Conservation (phyloP, 768 basidiomycete species). For the Mycena latifolia region DNA sequence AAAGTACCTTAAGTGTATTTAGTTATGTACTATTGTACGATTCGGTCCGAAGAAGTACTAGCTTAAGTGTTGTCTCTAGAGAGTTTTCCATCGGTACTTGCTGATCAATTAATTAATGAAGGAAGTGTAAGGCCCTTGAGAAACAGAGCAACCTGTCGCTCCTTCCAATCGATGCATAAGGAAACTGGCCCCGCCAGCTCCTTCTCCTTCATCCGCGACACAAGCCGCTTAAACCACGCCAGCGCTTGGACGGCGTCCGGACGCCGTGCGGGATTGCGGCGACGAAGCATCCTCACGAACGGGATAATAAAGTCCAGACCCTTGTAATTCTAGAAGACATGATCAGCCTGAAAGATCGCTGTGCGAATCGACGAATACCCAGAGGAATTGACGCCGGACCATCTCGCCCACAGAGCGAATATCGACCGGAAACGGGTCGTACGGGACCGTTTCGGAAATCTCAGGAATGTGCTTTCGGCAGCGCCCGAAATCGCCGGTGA, state of each 20-base stretch:
- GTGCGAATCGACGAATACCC: not conserved
- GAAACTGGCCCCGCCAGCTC: not conserved
- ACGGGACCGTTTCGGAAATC: conserved; percentile 9
- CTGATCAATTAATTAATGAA: too few relatives aligned
- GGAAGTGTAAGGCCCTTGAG: too few relatives aligned
- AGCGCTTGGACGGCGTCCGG: not conserved
- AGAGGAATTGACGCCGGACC: not conserved
- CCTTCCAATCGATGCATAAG: not conserved
- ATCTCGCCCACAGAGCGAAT: conserved; percentile 13
- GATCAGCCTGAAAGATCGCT: not conserved
- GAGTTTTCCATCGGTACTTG: too few relatives aligned
- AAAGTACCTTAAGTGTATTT: too few relatives aligned
- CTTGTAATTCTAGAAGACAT: not conserved
- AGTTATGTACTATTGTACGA: too few relatives aligned
- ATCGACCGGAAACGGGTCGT: conserved; percentile 16
- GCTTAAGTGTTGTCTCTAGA: too few relatives aligned
- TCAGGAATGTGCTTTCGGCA: not conserved
- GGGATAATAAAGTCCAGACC: not conserved
- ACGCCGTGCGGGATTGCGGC: not conserved
- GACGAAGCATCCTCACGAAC: not conserved
- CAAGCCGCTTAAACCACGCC: not conserved
- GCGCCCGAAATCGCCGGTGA: not conserved
- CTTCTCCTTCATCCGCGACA: not conserved
- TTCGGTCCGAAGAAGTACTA: too few relatives aligned
- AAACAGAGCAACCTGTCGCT: too few relatives aligned